Conservation (phyloP, 371 early-diverging fungal genomes). For the Circinella umbellata region DNA sequence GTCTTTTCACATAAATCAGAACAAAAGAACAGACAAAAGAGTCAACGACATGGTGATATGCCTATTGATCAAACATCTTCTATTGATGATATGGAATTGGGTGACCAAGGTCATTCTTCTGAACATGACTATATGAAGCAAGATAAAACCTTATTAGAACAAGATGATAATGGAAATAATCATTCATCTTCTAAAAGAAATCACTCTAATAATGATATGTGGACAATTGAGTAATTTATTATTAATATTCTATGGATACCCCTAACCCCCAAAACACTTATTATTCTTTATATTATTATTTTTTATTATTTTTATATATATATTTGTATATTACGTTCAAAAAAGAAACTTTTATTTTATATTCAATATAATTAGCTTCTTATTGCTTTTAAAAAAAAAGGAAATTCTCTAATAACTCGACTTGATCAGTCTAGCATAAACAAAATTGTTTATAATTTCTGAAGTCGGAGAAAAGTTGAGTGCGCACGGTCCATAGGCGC, state of each 20-base stretch:
- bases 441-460: no score
- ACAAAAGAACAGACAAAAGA: constrained; percentile 18
- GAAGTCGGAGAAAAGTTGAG: no score
- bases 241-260: neutral
- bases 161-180: neutral
- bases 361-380: no score
- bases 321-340: no score
- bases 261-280: no score
- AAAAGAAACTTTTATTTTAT: no score
- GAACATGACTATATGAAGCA: neutral
- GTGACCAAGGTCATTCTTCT: neutral
- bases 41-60: constrained; percentile 5
- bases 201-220: neutral
- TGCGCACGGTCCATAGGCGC: no score
- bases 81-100: constrained; percentile 27
- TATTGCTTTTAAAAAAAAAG: no score
- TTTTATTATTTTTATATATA: no score
- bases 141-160: neutral
- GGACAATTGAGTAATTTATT: neutral
- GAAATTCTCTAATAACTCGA: no score
- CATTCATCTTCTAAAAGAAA: neutral
- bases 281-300: no score
- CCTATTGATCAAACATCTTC: constrained; percentile 32
- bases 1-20: constrained; percentile 28
- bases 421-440: no score